These are phyloP conservation scores for Favolaschia claudopus DNA, from an alignment of 768 basidiomycete genomes.

Conservation along the genomic window DNA sequence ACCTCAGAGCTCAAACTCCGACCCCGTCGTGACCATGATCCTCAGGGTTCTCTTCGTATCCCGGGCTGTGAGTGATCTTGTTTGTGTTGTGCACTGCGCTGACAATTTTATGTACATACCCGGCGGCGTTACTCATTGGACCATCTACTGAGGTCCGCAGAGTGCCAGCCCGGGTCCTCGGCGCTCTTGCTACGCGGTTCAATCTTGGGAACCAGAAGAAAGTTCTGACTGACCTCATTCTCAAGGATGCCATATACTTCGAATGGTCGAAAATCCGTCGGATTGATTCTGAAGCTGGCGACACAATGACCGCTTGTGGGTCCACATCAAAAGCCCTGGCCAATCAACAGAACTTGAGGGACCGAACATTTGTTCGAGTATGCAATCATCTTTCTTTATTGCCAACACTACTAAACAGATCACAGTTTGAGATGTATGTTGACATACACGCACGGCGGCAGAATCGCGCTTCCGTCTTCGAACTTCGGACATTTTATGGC, in stretches of 20 bases:
- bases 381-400: background rate
- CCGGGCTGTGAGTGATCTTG: too few species aligned
- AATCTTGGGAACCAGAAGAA: background rate
- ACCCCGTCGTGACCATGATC: too few species aligned
- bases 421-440: background rate
- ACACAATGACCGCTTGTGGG: background rate
- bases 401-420: background rate
- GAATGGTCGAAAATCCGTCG: background rate
- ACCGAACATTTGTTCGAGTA: background rate
- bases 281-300: background rate
- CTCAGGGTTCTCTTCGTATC: too few species aligned
- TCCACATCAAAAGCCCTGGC: background rate
- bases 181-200: background rate
- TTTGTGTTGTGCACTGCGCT: too few species aligned
- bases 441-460: background rate
- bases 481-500: too few species aligned
- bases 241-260: background rate
- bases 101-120: too few species aligned
- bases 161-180: background rate
- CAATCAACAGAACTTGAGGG: background rate
- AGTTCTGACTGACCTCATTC: background rate
- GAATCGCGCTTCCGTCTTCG: background rate
- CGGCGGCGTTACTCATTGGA: background rate
- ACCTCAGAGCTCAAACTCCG: constrained; percentile 32
- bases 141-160: background rate